phyloP scores from a whole-genome alignment of 148 eudicot genomes.

The Salicornia ramosissima region DNA sequence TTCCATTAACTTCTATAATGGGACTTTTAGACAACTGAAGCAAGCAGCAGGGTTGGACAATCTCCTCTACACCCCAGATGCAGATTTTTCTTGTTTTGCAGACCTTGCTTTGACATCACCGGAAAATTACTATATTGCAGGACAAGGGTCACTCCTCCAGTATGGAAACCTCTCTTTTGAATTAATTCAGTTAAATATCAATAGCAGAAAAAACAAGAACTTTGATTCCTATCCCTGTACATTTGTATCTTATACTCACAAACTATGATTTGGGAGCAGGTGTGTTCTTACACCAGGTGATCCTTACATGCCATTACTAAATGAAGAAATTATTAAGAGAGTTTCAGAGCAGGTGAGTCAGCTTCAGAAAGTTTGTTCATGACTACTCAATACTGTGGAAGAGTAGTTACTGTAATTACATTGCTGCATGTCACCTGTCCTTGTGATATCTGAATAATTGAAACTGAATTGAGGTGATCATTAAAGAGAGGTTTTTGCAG shows the following conservation, averaged over 20 bases:
- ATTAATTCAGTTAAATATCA: not conserved
- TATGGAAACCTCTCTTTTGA: conserved; percentile 31
- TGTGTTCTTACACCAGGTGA: conserved; percentile 99
- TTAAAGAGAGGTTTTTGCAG: no score
- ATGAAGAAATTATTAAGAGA: conserved; percentile 74
- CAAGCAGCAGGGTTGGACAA: conserved; percentile 85
- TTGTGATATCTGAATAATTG: conserved; percentile 1
- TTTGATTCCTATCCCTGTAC: not conserved
- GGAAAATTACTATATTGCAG: conserved; percentile 84
- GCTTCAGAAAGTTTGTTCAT: not conserved
- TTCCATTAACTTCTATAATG: conserved; percentile 4
- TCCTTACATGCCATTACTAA: conserved; percentile 91
- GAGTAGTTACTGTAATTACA: not conserved
- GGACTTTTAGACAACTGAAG: conserved; percentile 57
- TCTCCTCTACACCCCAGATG: conserved; percentile 95
- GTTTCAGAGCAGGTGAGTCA: conserved; percentile 81
- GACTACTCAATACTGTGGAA: not conserved
- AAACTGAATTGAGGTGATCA: not conserved
- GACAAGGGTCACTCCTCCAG: conserved; percentile 98
- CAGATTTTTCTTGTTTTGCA: conserved; percentile 98
- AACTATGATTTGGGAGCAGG: conserved; percentile 41
- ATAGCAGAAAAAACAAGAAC: not conserved
- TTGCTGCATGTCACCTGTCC: not conserved
- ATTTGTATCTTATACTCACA: conserved; percentile 10
- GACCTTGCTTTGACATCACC: conserved; percentile 96